Evolutionary conservation across 2,329 filamentous ascomycete species (phyloP).

Genomic region (Penicillium sp.): DNA sequence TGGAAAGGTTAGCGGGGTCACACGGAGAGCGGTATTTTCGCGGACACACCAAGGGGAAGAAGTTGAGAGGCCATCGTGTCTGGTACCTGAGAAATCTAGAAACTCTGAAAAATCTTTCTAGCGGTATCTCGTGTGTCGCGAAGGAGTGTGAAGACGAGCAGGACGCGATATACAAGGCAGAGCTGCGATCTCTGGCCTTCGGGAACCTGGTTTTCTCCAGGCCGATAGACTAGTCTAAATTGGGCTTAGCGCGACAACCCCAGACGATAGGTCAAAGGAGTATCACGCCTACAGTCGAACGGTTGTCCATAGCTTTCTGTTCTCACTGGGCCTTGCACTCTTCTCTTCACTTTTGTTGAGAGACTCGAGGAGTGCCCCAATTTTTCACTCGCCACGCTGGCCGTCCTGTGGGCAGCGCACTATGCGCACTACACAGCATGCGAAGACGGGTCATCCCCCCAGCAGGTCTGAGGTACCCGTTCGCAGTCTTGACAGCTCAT

Average conservation of each 20-base stretch:
- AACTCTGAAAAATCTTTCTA: neutral
- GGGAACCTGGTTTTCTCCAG: constrained; percentile 22
- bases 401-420: constrained; percentile 9
- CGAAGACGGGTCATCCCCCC: constrained; percentile 24
- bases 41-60: constrained; percentile 65
- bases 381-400: neutral
- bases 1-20: constrained; percentile 30
- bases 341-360: neutral
- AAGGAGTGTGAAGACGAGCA: neutral
- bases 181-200: constrained; percentile 18
- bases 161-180: constrained; percentile 15
- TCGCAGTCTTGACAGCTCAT: constrained; percentile 12
- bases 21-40: constrained; percentile 12
- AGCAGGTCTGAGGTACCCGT: constrained; percentile 26
- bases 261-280: neutral
- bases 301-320: neutral
- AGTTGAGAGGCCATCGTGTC: constrained; percentile 71
- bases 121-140: neutral
- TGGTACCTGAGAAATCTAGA: neutral
- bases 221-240: constrained; percentile 14
- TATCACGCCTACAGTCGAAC: neutral
- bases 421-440: constrained; percentile 31
- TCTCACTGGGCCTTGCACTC: neutral
- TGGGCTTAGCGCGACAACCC: constrained; percentile 10
- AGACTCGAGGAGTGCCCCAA: neutral